Conservation (phyloP, 2,329 filamentous ascomycete genomes). For the Teratosphaeria pseudoeucalypti region DNA sequence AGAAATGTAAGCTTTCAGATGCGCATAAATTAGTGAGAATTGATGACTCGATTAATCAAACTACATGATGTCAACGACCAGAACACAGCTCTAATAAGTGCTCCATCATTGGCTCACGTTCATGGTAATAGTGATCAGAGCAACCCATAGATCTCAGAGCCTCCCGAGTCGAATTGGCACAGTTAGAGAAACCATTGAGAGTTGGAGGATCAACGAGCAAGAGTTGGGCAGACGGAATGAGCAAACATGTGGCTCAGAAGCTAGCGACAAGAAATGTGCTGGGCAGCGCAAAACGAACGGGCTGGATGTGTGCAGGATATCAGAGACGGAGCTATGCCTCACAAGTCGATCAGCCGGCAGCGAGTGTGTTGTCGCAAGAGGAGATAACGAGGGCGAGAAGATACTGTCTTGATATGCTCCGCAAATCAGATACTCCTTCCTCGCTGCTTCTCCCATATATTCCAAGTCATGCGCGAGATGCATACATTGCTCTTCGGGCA, state of each 20-base stretch:
- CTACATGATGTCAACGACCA: background rate
- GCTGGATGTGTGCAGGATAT: conserved; percentile 1
- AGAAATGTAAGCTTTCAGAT: background rate
- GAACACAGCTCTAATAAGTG: background rate
- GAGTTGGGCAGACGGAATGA: background rate
- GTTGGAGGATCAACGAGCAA: background rate
- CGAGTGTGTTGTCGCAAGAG: conserved; percentile 15
- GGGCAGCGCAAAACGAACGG: background rate
- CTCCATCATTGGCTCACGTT: background rate
- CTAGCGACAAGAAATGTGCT: background rate
- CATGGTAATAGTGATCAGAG: background rate
- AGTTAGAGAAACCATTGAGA: background rate
- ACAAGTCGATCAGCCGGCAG: conserved; percentile 14
- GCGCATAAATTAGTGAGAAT: background rate
- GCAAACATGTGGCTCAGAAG: background rate
- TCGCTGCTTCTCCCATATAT: conserved; percentile 80
- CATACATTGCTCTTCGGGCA: conserved; percentile 81
- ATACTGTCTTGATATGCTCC: conserved; percentile 51
- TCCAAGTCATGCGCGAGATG: conserved; percentile 61
- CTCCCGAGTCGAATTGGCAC: background rate
- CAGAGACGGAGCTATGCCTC: conserved; percentile 9
- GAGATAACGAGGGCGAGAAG: conserved; percentile 45
- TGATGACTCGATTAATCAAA: background rate
- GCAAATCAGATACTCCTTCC: conserved; percentile 81
- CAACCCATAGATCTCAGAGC: background rate